Conservation (phyloP, 1,284 basidiomycete species). For the Leccinum olivaceoglutinosum region DNA sequence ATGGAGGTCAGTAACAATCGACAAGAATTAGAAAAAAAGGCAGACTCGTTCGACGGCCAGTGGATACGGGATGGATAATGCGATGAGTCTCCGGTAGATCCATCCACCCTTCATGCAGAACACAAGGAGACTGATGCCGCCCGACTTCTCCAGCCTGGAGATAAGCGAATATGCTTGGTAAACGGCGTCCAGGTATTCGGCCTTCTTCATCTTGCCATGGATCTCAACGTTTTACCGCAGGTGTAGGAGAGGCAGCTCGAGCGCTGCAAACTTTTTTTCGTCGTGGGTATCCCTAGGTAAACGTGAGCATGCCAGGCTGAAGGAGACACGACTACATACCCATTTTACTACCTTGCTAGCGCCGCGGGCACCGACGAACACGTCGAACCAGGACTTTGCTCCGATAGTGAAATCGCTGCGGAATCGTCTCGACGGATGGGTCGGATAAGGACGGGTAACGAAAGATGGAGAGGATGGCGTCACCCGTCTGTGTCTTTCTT, state of each 20-base stretch:
- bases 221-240: conserved; percentile 6
- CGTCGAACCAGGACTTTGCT: conserved; percentile 98
- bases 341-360: conserved; percentile 81
- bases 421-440: conserved; percentile 45
- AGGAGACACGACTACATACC: conserved; percentile 40
- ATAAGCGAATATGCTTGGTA: too few relatives aligned
- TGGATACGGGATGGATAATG: too few relatives aligned
- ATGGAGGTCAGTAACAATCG: too few relatives aligned
- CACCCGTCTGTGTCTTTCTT: conserved; percentile 67
- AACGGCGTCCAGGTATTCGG: too few relatives aligned
- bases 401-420: conserved; percentile 70
- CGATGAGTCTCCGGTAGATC: too few relatives aligned
- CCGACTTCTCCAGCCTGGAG: too few relatives aligned
- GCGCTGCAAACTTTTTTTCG: neutral
- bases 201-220: too few relatives aligned
- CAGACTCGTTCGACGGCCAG: too few relatives aligned
- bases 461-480: conserved; percentile 19
- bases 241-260: neutral
- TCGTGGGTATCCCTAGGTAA: conserved; percentile 38
- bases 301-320: conserved; percentile 2
- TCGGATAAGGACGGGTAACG: conserved; percentile 11
- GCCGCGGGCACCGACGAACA: conserved; percentile 80
- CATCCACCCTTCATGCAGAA: too few relatives aligned
- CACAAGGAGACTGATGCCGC: too few relatives aligned
- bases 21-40: too few relatives aligned